A percentile compares a stretch with the other conserved stretches of the same genome.
Evolutionary conservation across 2,329 filamentous ascomycete species (phyloP).

Genomic region (Claviceps purpurea): DNA sequence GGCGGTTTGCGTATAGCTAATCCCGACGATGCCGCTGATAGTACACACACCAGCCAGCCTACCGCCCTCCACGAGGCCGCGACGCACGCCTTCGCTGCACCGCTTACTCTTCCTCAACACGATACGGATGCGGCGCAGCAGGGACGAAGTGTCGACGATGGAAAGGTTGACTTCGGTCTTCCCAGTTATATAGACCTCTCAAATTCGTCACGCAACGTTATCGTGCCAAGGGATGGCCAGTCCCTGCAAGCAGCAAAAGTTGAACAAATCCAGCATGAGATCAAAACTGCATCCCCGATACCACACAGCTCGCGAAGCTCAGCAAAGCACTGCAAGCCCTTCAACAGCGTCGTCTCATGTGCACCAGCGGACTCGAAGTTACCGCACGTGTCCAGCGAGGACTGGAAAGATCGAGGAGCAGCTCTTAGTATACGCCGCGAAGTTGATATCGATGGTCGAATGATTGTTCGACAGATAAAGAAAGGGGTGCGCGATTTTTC

Average conservation of each 20-base stretch:
- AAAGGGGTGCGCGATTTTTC: conserved; percentile 96
- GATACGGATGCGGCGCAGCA: not conserved
- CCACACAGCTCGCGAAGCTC: conserved; percentile 65
- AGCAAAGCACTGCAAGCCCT: conserved; percentile 1
- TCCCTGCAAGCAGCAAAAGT: conserved; percentile 6
- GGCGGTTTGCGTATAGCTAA: conserved; percentile 95
- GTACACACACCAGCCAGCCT: conserved; percentile 1
- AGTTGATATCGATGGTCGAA: conserved; percentile 71
- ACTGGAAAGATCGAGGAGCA: conserved; percentile 94
- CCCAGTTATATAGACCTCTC: not conserved
- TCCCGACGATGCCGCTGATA: conserved; percentile 57
- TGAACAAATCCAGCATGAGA: conserved; percentile 37
- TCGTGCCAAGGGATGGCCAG: conserved; percentile 5
- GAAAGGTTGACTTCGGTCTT: not conserved
- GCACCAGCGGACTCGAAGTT: conserved; percentile 17
- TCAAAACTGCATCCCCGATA: conserved; percentile 51
- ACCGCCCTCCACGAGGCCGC: conserved; percentile 12
- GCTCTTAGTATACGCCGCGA: conserved; percentile 72
- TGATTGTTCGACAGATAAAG: conserved; percentile 73
- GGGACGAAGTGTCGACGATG: not conserved
- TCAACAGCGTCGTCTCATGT: conserved; percentile 15
- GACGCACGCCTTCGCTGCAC: conserved; percentile 7
- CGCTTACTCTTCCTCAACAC: conserved; percentile 4
- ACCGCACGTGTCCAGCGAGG: conserved; percentile 47
- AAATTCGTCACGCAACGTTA: conserved; percentile 6